A percentile compares a stretch with the other conserved stretches of the same genome.
Conservation (phyloP, 345 rosid genomes). For the Arabis hirsuta region DNA sequence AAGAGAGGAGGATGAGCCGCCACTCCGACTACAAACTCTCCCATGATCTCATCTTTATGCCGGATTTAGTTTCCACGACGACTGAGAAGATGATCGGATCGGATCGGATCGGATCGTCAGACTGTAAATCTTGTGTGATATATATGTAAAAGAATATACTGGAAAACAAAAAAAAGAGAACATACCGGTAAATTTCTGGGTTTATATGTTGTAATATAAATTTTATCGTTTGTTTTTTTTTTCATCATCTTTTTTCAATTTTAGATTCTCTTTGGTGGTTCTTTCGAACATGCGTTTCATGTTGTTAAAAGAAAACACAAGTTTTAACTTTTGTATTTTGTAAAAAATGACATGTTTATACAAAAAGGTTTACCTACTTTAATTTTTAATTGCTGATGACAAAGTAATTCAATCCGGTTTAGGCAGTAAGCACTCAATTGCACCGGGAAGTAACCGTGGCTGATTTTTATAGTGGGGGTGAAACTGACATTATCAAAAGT, state of each 20-base stretch:
- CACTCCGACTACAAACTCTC: neutral
- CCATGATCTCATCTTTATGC: neutral
- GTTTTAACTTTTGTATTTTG: neutral
- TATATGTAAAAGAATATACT: neutral
- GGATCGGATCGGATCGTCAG: neutral
- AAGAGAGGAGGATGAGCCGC: conserved; percentile 1
- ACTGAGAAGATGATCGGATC: neutral
- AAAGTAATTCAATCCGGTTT: too few relatives aligned
- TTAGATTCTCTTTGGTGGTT: too few relatives aligned
- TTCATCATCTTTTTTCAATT: too few relatives aligned
- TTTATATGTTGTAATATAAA: neutral
- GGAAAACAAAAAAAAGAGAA: neutral
- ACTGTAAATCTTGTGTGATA: conserved; percentile 3
- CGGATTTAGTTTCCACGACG: neutral
- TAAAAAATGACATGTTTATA: neutral
- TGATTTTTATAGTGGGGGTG: neutral
- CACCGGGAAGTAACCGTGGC: neutral
- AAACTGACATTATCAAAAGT: neutral
- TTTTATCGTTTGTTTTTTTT: too few relatives aligned
- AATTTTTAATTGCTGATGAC: neutral
- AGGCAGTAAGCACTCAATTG: neutral
- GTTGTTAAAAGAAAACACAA: too few relatives aligned
- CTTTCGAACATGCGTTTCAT: too few relatives aligned
- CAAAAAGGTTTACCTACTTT: neutral
- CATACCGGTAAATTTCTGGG: neutral